phyloP scores from a whole-genome alignment of 306 rosid species.

The Castanea crenata region DNA sequence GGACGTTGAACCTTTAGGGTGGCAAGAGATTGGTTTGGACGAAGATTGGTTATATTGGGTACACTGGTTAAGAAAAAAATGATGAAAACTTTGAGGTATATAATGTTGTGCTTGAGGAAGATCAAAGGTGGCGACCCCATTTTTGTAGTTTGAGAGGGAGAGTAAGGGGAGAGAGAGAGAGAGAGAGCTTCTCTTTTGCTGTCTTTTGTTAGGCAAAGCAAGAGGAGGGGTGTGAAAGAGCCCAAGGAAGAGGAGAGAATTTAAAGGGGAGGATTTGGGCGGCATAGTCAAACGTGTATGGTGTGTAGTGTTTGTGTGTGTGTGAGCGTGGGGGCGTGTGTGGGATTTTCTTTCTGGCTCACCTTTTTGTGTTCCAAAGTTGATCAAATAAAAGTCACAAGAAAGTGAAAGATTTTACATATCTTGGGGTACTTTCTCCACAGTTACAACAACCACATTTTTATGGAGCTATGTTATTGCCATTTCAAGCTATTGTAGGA shows the following conservation, averaged over 20 bases:
- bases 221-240: conserved; percentile 42
- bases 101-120: conserved; percentile 39
- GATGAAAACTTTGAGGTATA: conserved; percentile 37
- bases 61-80: conserved; percentile 46
- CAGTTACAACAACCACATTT: not conserved
- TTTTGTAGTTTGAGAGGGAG: conserved; percentile 17
- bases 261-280: conserved; percentile 50
- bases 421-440: not conserved
- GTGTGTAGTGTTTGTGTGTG: conserved; percentile 18
- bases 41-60: conserved; percentile 47
- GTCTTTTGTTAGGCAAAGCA: conserved; percentile 30
- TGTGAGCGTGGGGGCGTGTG: conserved; percentile 13
- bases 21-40: conserved; percentile 37
- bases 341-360: conserved; percentile 4
- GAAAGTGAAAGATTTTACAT: conserved; percentile 2
- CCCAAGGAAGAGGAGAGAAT: conserved; percentile 34
- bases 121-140: conserved; percentile 50
- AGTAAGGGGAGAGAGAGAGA: not conserved
- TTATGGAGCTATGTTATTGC: not conserved
- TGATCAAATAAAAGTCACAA: not conserved
- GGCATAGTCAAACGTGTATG: conserved; percentile 42
- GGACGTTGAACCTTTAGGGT: conserved; percentile 31
- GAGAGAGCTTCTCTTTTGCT: conserved; percentile 2
- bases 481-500: conserved; percentile 20
- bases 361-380: conserved; percentile 15